Conservation (phyloP, 805 yeast species). For the Tetrapisispora taiwanensis region DNA sequence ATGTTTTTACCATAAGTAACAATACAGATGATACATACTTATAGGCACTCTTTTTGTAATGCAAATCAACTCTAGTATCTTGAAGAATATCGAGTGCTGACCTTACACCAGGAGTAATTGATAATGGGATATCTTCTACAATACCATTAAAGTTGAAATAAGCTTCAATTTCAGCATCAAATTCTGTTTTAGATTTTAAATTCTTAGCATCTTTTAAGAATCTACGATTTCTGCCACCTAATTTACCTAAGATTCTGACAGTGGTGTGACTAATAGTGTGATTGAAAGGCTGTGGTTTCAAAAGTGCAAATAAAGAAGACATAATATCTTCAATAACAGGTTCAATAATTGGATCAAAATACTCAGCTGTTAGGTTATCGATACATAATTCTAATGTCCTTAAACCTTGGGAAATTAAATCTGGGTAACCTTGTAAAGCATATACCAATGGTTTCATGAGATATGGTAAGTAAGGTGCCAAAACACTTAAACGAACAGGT, state of each 20-base stretch:
- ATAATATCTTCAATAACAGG: slow-evolving; percentile 93
- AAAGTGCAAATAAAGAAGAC: slow-evolving; percentile 84
- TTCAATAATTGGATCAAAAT: slow-evolving; percentile 92
- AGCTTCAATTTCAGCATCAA: slow-evolving; percentile 65
- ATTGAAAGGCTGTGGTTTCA: slow-evolving; percentile 86
- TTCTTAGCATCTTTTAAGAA: slow-evolving; percentile 70
- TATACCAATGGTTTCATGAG: slow-evolving; percentile 84
- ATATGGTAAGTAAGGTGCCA: slow-evolving; percentile 85
- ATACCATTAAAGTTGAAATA: slow-evolving; percentile 64
- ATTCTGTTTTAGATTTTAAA: slow-evolving; percentile 40
- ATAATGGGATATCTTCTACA: slow-evolving; percentile 49
- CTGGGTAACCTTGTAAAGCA: slow-evolving; percentile 85
- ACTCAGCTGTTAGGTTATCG: slow-evolving; percentile 91
- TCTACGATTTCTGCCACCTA: slow-evolving; percentile 91
- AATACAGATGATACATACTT: slow-evolving; percentile 56
- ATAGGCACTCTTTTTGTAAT: slow-evolving; percentile 71
- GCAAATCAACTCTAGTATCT: slow-evolving; percentile 45
- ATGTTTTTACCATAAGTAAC: slow-evolving; percentile 48
- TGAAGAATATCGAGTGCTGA: slow-evolving; percentile 70
- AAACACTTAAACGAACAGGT: slow-evolving; percentile 85
- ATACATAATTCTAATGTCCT: slow-evolving; percentile 92
- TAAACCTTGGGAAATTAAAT: slow-evolving; percentile 86
- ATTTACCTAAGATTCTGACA: slow-evolving; percentile 81
- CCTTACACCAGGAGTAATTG: slow-evolving; percentile 73
- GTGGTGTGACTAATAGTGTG: slow-evolving; percentile 95